These are phyloP conservation scores for Schwanniomyces polymorphus DNA, from an alignment of 805 yeast genomes.

Conservation along the genomic window DNA sequence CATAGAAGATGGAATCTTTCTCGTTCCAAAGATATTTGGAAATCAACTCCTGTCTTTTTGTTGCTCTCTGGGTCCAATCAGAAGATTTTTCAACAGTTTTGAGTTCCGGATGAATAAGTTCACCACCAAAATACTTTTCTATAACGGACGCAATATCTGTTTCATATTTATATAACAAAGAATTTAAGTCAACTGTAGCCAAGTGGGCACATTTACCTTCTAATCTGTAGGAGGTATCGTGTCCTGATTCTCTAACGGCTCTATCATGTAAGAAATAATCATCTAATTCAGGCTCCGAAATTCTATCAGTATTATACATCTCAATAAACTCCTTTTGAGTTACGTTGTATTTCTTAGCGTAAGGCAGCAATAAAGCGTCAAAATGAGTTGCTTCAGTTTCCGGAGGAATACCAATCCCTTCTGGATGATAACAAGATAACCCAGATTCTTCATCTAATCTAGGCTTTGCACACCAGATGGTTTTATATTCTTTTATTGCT, in stretches of 20 bases:
- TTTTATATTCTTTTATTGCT: slow-evolving; percentile 82
- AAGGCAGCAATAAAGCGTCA: slow-evolving; percentile 66
- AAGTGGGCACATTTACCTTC: slow-evolving; percentile 88
- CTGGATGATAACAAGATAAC: slow-evolving; percentile 86
- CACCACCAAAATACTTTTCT: slow-evolving; percentile 53
- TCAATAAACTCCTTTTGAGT: slow-evolving; percentile 63
- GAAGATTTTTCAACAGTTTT: slow-evolving; percentile 41
- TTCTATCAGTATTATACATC: slow-evolving; percentile 62
- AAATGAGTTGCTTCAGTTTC: slow-evolving; percentile 94
- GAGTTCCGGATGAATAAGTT: slow-evolving; percentile 24
- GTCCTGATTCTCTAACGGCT: slow-evolving; percentile 95
- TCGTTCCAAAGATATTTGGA: slow-evolving; percentile 84
- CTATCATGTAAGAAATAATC: slow-evolving; percentile 88
- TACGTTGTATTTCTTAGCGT: slow-evolving; percentile 57
- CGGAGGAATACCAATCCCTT: slow-evolving; percentile 92
- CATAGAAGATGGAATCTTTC: slow-evolving; percentile 73
- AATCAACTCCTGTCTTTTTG: slow-evolving; percentile 51
- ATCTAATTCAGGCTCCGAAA: slow-evolving; percentile 80
- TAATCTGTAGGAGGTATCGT: slow-evolving; percentile 87
- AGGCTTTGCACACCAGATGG: slow-evolving; percentile 78
- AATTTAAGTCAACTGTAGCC: slow-evolving; percentile 88
- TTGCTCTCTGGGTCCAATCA: slow-evolving; percentile 65
- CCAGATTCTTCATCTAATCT: slow-evolving; percentile 74
- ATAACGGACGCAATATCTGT: slow-evolving; percentile 72
- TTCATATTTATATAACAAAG: slow-evolving; percentile 87